These are phyloP conservation scores for Saccharomycopsis babjevae DNA, from an alignment of 805 yeast species.

Conservation along the genomic window DNA sequence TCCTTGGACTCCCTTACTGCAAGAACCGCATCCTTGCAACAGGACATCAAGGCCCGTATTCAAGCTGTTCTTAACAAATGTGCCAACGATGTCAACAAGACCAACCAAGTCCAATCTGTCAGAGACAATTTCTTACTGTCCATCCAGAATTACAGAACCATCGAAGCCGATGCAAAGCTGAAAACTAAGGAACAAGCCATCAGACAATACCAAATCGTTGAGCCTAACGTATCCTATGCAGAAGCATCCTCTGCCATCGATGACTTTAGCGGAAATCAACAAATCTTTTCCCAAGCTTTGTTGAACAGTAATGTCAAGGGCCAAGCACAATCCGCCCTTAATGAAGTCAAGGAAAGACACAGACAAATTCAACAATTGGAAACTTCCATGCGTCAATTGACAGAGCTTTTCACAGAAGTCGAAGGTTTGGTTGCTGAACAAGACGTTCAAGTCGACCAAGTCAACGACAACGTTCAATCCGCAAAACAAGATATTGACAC, in stretches of 20 bases:
- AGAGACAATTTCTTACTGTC: constrained; percentile 77
- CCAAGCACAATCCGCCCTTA: constrained; percentile 89
- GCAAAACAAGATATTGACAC: constrained; percentile 89
- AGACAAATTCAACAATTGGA: constrained; percentile 91
- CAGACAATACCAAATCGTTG: constrained; percentile 84
- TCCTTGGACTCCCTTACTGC: constrained; percentile 69
- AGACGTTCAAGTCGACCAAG: constrained; percentile 74
- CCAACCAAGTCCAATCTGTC: constrained; percentile 82
- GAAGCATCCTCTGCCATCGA: constrained; percentile 81
- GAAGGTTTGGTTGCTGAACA: constrained; percentile 94
- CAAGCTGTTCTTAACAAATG: constrained; percentile 66
- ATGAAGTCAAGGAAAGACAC: constrained; percentile 94
- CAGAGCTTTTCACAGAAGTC: constrained; percentile 92
- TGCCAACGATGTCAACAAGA: constrained; percentile 64
- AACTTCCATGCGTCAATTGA: constrained; percentile 89
- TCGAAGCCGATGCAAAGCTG: constrained; percentile 80
- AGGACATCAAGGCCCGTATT: constrained; percentile 62
- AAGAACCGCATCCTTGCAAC: constrained; percentile 72
- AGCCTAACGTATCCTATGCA: constrained; percentile 73
- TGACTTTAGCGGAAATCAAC: constrained; percentile 67
- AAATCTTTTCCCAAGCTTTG: constrained; percentile 89
- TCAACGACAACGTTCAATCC: constrained; percentile 66
- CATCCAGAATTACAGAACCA: constrained; percentile 77
- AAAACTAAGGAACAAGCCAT: constrained; percentile 80
- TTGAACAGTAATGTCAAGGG: constrained; percentile 81